phyloP scores from a whole-genome alignment of 441 rosid species.

The Populus hybrid region DNA sequence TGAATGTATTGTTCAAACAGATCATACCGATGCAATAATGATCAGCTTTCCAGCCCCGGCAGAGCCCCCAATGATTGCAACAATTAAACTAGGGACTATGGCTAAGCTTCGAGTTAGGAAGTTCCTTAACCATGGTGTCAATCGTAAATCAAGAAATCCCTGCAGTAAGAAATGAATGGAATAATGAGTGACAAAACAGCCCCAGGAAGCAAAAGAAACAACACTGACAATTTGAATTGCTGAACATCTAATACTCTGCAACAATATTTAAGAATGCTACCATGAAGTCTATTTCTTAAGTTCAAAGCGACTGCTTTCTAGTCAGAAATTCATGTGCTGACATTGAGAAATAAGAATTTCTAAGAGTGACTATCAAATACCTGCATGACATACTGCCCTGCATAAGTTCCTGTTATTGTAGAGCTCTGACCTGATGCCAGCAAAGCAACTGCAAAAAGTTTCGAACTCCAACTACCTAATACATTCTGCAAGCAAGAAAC shows the following conservation, averaged over 20 bases:
- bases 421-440: conserved; percentile 98
- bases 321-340: neutral
- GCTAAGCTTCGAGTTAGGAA: conserved; percentile 82
- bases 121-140: conserved; percentile 83
- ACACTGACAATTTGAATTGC: neutral
- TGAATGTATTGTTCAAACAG: neutral
- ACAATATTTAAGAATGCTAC: neutral
- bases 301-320: neutral
- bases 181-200: neutral
- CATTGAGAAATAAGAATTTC: neutral
- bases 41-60: conserved; percentile 86
- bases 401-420: conserved; percentile 96
- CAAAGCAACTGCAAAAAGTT: conserved; percentile 75
- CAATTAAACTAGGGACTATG: conserved; percentile 86
- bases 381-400: conserved; percentile 98
- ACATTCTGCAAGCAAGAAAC: conserved; percentile 58
- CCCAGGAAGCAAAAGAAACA: neutral
- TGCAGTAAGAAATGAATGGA: conserved; percentile 20
- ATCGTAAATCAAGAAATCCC: conserved; percentile 80
- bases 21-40: conserved; percentile 81
- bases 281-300: neutral
- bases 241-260: neutral
- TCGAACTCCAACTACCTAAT: conserved; percentile 84
- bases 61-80: conserved; percentile 86
- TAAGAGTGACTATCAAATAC: conserved; percentile 28